Base-by-base conservation (phyloP, 148 eudicot species). In the Polygonum aviculare region DNA sequence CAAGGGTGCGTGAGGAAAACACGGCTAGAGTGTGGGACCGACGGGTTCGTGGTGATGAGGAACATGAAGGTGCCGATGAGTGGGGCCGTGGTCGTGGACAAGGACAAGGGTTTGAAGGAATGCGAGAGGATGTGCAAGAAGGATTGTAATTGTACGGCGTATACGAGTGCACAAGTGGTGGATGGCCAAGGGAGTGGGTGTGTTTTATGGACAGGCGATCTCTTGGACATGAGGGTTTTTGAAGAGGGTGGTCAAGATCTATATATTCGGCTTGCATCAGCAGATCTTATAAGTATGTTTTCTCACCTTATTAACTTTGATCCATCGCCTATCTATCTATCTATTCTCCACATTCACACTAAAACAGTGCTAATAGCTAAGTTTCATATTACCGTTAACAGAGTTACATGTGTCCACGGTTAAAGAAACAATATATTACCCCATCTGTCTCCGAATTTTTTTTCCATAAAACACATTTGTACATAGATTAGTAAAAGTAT, bases 71-170 rank as follows among this genome's bases (percentile, higher is more conserved):
- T 94, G 75, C 93, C 97, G 0, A 81, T 86, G 67, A 82, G 84
- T 7, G 74, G 77, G 21, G 40, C 16, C 40, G 70, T 38, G 69
- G 26, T 5, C 85, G 86, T 85, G 9, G 78, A 87, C 45, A 10
- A 14, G 18, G 62, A 55, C 2, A 75, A 88, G 85, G 77, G 73
- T 35, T 74, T 87, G 19, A 80, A 76, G 0, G 87, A 86, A 8
- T 92, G 97, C 22, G 47, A 73, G 14, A 73, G 72, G 7, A 15
- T 21, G 83, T 94, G 97, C 47, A 70, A 36, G 77, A 78, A 15
- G 44, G 87, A 87, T 19, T 94, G 97, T 52, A 82, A 79, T 9
- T 94, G 98, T 44, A 83, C 74, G 1, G 93, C 89, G 0, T 94
- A 85, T 75, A 77, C 89, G 16, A 81, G 59, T 45, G 60, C 80